Base-by-base conservation (phyloP, 2,329 filamentous ascomycete species). In the Colletotrichum sp. region DNA sequence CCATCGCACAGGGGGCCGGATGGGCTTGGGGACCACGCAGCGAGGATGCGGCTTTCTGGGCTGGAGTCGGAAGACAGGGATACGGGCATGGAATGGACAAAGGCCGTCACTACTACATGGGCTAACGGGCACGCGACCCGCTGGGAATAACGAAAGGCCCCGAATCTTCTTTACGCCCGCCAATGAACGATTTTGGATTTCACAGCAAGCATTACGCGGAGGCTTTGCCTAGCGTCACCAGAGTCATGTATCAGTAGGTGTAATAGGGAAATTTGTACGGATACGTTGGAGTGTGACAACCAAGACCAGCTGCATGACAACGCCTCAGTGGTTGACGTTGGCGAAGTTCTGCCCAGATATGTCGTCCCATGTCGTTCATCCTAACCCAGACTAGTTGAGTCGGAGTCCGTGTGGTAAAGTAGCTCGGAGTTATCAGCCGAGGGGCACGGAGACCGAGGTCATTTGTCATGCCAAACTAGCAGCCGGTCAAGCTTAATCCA, bases 11-110 rank as follows among this genome's bases (percentile, higher is more conserved):
- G 16, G 94, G 94, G 3, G 92, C 92, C 2, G 94, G 94, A 3
- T 96, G 94, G 94, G 90, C 93, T 1, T 96, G 94, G 94, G 94
- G 93, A 4, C 91, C 94, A 0, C 88, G 94, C 63, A 67, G 61
- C 28, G 52, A 70, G 48, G 36, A 70, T n/a, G 16, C 36, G 6
- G 65, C 73, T 15, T 77, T 75, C 60, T 72, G 72, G 72, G 28
- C 67, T 15, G 72, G 72, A 48, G 67, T 71, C 5, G 68, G 68
- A 21, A 65, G n/a, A 32, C 38, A 65, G 61, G 68, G 60, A 26
- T 71, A 57, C n/a, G 58, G 55, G 32, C 67, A 68, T n/a, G 24
- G 21, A 15, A 34, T 57, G 52, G 18, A 32, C 7, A 58, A 58
- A 57, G 9, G 28, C 32, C 66, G 66, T 34, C 48, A 58, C 30